A percentile compares a stretch with the other conserved stretches of the same genome.
Evolutionary conservation across 2,329 filamentous ascomycete species (phyloP).

Genomic region (Peltaster fructicola): DNA sequence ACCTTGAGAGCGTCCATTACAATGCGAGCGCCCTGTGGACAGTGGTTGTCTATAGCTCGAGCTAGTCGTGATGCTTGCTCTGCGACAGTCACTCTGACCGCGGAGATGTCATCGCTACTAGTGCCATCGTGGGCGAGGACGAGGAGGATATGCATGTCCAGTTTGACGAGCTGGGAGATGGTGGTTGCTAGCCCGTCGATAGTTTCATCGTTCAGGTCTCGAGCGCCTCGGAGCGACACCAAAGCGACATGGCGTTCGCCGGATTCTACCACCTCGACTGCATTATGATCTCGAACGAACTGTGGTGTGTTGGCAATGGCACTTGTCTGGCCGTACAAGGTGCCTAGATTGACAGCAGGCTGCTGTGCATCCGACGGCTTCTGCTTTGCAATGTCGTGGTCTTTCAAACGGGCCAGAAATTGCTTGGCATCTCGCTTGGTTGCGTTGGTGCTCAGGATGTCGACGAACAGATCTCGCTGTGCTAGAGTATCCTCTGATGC

Average conservation of each 20-base stretch:
- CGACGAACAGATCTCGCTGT: conserved; percentile 55
- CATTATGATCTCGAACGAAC: conserved; percentile 40
- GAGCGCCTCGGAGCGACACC: conserved; percentile 63
- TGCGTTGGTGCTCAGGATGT: conserved; percentile 70
- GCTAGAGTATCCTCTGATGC: conserved; percentile 10
- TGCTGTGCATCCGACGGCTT: conserved; percentile 7
- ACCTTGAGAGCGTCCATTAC: conserved; percentile 39
- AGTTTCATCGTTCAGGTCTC: conserved; percentile 49
- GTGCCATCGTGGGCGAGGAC: conserved; percentile 52
- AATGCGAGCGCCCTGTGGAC: conserved; percentile 48
- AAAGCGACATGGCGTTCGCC: conserved; percentile 54
- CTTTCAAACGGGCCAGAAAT: conserved; percentile 76
- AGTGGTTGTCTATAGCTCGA: conserved; percentile 54
- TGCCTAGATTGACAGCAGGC: conserved; percentile 42
- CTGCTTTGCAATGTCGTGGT: conserved; percentile 19
- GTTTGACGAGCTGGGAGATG: conserved; percentile 59
- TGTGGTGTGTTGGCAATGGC: conserved; percentile 42
- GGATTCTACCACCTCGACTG: conserved; percentile 7
- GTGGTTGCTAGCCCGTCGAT: conserved; percentile 66
- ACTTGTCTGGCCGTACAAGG: conserved; percentile 39
- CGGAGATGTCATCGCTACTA: conserved; percentile 3
- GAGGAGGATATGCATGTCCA: conserved; percentile 68
- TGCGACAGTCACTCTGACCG: conserved; percentile 12
- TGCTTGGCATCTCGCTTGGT: conserved; percentile 86
- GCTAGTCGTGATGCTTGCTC: conserved; percentile 57